These are phyloP conservation scores for Saccharum hybrid DNA, from an alignment of 202 grass and related monocot genomes.

Conservation along the genomic window DNA sequence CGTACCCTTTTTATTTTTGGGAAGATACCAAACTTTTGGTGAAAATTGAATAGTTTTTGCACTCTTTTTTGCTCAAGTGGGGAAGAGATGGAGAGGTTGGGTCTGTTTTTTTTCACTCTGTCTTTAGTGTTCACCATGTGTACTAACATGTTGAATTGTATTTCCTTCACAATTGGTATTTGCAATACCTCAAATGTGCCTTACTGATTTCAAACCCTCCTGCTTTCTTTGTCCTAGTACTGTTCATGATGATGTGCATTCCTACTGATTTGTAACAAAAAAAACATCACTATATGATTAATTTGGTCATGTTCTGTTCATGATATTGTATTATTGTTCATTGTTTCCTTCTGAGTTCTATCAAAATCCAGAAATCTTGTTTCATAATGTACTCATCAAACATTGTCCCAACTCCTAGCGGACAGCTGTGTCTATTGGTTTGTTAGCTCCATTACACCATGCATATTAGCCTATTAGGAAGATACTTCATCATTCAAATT, in stretches of 20 bases:
- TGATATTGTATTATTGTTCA: slow-evolving; percentile 5
- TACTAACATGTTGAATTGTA: background rate
- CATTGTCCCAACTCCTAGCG: background rate
- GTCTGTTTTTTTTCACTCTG: background rate
- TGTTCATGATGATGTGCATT: slow-evolving; percentile 16
- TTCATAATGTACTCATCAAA: background rate
- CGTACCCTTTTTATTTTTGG: background rate
- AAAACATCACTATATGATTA: background rate
- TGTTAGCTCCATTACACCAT: background rate
- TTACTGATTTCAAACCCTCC: slow-evolving; percentile 13
- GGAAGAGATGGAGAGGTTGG: background rate
- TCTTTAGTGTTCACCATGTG: slow-evolving; percentile 22
- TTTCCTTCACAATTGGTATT: background rate
- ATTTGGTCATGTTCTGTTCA: slow-evolving; percentile 8
- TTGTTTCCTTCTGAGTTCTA: slow-evolving; percentile 26
- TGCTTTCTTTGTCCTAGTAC: background rate
- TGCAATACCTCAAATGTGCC: background rate
- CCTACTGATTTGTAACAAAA: slow-evolving; percentile 1
- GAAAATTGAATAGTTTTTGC: background rate
- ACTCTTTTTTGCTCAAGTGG: background rate
- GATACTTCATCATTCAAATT: slow-evolving; percentile 16
- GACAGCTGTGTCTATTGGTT: background rate
- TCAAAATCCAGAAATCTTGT: background rate
- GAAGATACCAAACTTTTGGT: background rate
- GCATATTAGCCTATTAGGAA: background rate